phyloP scores from a whole-genome alignment of 345 rosid genomes.

The Streptanthus diversifolius region DNA sequence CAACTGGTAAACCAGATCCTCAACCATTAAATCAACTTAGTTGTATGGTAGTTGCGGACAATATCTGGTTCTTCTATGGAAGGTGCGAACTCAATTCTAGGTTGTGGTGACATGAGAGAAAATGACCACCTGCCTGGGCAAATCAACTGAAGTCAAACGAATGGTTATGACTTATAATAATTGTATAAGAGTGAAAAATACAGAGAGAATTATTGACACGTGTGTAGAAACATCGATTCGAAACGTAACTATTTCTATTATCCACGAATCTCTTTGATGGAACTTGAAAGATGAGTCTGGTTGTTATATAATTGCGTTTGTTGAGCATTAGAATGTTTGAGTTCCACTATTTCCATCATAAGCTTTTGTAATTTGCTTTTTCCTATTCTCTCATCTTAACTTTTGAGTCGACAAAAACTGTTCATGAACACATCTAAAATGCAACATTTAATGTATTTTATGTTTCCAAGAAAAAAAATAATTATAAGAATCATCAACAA shows the following conservation, averaged over 20 bases:
- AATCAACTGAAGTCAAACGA: not conserved
- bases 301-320: not conserved
- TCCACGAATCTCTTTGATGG: slow-evolving; percentile 17
- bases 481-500: not conserved
- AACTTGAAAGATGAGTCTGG: slow-evolving; percentile 18
- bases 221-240: slow-evolving; percentile 4
- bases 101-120: not conserved
- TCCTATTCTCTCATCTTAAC: slow-evolving; percentile 2
- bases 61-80: not conserved
- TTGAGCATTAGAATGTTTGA: slow-evolving; percentile 19
- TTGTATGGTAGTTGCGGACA: not conserved
- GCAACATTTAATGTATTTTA: not conserved
- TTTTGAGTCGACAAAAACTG: slow-evolving; percentile 21
- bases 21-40: not conserved
- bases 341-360: not conserved
- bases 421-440: not conserved
- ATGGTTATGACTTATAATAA: not conserved
- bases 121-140: not conserved
- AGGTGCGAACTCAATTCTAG: slow-evolving; percentile 6
- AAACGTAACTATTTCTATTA: slow-evolving; percentile 11
- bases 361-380: not conserved
- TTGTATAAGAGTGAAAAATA: not conserved
- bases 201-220: not conserved
- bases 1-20: not conserved
- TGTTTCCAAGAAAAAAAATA: not conserved